Evolutionary conservation across 176 grass and related monocot genomes (phyloP).

Genomic region (Dendrocalamus sinicus): DNA sequence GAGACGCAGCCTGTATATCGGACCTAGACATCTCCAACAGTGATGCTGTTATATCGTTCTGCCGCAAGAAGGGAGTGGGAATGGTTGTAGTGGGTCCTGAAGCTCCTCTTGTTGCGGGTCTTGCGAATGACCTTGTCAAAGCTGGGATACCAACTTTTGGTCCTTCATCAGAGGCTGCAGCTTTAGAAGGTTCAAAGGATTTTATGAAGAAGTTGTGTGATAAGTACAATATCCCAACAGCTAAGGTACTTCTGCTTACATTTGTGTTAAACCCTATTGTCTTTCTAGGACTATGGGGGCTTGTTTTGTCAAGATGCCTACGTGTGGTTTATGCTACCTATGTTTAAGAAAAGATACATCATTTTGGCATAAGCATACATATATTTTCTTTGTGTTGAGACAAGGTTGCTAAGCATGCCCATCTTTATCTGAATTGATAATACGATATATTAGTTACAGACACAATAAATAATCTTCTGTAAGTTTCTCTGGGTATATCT

Average conservation of each 20-base stretch:
- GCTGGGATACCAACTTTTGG: slow-evolving; percentile 71
- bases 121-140: slow-evolving; percentile 68
- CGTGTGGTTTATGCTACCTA: not conserved
- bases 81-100: slow-evolving; percentile 88
- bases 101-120: slow-evolving; percentile 75
- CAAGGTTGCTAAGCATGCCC: not conserved
- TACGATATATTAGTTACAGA: not conserved
- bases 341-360: not conserved
- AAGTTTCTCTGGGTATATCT: not conserved
- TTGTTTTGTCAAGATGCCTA: not conserved
- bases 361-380: not conserved
- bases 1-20: slow-evolving; percentile 61
- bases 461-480: not conserved
- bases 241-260: slow-evolving; percentile 56
- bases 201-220: slow-evolving; percentile 93
- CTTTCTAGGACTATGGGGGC: not conserved
- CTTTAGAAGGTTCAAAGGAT: slow-evolving; percentile 85
- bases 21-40: slow-evolving; percentile 66
- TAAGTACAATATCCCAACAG: slow-evolving; percentile 84
- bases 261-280: not conserved
- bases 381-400: slow-evolving; percentile 8
- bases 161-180: slow-evolving; percentile 77
- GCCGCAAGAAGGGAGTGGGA: slow-evolving; percentile 59
- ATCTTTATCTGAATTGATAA: not conserved
- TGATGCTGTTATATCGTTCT: slow-evolving; percentile 61